phyloP scores from a whole-genome alignment of 495 filamentous ascomycete species.

The Aspergillus panamensis region DNA sequence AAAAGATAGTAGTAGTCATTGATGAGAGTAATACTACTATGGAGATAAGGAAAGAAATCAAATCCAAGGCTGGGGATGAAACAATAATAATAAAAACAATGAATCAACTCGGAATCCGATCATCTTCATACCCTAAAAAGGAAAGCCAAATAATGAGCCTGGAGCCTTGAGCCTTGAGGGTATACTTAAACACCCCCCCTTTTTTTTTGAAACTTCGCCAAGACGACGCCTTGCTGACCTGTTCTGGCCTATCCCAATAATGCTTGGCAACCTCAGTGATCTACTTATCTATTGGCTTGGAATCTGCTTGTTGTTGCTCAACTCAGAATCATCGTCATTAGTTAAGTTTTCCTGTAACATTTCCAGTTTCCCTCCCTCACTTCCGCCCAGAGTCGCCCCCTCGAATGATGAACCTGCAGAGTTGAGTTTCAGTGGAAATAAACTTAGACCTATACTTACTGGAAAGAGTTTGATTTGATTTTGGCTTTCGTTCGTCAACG shows the following conservation, averaged over 20 bases:
- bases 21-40: no score
- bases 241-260: not conserved
- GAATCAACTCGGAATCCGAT: no score
- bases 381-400: not conserved
- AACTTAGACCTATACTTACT: no score
- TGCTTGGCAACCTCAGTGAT: not conserved
- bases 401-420: slow-evolving; percentile 6
- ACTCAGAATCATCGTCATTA: not conserved
- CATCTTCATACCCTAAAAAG: no score
- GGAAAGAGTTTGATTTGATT: not conserved
- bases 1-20: no score
- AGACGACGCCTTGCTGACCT: not conserved
- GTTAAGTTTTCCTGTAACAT: not conserved
- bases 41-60: no score
- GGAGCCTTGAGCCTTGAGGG: no score
- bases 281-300: not conserved
- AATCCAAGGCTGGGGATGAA: no score
- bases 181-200: no score
- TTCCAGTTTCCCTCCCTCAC: not conserved
- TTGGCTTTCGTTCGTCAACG: slow-evolving; percentile 11
- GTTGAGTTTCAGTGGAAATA: not conserved
- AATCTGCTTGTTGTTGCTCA: not conserved
- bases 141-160: no score
- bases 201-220: not conserved
- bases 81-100: no score